A percentile compares a stretch with the other conserved stretches of the same genome.
Evolutionary conservation across 306 rosid genomes (phyloP).

Genomic region (Glycine tomentella): DNA sequence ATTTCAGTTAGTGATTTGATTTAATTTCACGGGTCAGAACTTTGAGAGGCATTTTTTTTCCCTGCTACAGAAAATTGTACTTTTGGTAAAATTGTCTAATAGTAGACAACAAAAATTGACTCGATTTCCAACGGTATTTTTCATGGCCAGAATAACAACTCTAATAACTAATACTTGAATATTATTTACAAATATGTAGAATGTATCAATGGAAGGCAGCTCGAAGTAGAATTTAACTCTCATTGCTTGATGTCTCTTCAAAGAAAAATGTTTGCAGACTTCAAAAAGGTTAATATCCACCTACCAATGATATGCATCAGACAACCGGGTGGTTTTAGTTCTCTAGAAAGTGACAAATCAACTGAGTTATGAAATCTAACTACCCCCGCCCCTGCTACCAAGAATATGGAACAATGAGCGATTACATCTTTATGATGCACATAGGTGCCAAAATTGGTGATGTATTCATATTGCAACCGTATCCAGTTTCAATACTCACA

Average conservation of each 20-base stretch:
- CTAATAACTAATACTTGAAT: background rate
- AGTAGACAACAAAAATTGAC: background rate
- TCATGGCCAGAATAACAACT: conserved; percentile 10
- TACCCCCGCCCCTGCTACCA: background rate
- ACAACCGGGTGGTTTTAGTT: background rate
- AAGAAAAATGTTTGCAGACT: conserved; percentile 24
- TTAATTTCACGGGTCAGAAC: background rate
- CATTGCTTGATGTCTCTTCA: conserved; percentile 8
- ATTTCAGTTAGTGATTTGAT: conserved; percentile 32
- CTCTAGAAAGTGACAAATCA: background rate
- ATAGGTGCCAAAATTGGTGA: conserved; percentile 8
- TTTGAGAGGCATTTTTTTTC: background rate
- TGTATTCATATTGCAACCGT: background rate
- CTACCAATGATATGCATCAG: conserved; percentile 9
- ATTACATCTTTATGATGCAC: background rate
- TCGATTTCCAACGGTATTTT: background rate
- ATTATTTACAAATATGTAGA: no score
- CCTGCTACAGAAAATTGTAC: conserved; percentile 20
- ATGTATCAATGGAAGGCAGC: background rate
- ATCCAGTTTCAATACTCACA: background rate
- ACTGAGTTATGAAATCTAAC: conserved; percentile 2
- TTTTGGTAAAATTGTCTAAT: background rate
- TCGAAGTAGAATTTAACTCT: conserved; percentile 28
- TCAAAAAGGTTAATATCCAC: conserved; percentile 2
- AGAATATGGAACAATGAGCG: background rate